phyloP scores from a whole-genome alignment of 345 rosid genomes.

The Eucalyptus coolabah region DNA sequence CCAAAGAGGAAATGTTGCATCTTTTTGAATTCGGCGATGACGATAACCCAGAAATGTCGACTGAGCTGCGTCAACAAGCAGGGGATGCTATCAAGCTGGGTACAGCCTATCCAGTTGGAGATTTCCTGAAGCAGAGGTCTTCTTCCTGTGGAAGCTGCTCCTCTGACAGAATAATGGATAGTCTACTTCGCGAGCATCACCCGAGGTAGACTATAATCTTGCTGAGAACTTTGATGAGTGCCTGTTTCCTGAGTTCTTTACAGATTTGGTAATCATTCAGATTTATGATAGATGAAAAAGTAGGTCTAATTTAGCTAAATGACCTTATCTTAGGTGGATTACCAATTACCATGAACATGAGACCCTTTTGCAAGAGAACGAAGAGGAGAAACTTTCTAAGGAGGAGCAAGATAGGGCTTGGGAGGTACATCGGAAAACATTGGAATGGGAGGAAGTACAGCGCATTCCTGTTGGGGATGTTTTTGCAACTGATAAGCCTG shows the following conservation, averaged over 20 bases:
- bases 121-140: constrained; percentile 37
- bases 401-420: constrained; percentile 99
- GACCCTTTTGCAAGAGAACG: constrained; percentile 97
- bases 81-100: constrained; percentile 12
- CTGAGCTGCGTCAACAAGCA: constrained; percentile 26
- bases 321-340: constrained; percentile 53
- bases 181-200: constrained; percentile 56
- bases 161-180: constrained; percentile 91
- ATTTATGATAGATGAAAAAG: neutral
- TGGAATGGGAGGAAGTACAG: constrained; percentile 93
- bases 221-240: neutral
- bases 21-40: constrained; percentile 96
- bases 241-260: neutral
- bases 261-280: neutral
- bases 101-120: constrained; percentile 11
- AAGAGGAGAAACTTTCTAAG: constrained; percentile 91
- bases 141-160: constrained; percentile 46
- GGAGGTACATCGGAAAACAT: constrained; percentile 72
- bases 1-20: constrained; percentile 98
- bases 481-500: constrained; percentile 29
- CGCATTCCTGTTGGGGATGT: constrained; percentile 45
- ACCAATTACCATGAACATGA: constrained; percentile 93
- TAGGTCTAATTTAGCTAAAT: neutral
- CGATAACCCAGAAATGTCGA: constrained; percentile 47
- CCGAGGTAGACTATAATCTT: constrained; percentile 38